Conservation (phyloP, 495 filamentous ascomycete species). For the Penicillium simplicissimum region DNA sequence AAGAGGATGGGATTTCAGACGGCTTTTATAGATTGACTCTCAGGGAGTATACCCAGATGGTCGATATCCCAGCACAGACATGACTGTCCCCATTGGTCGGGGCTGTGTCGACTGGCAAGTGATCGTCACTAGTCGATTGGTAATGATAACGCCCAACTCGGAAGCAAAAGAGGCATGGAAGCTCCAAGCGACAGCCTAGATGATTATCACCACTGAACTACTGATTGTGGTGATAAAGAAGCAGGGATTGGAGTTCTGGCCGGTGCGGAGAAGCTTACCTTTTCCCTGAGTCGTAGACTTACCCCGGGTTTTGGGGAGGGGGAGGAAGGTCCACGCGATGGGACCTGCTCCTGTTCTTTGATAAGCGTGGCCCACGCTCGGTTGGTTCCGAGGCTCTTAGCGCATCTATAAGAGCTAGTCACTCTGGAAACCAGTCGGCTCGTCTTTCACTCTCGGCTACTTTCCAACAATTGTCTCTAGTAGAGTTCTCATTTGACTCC, state of each 20-base stretch:
- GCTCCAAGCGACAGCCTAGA: slow-evolving; percentile 21
- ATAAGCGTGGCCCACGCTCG: slow-evolving; percentile 1
- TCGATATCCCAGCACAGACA: not conserved
- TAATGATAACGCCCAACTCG: slow-evolving; percentile 2
- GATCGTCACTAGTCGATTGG: not conserved
- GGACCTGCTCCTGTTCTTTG: not conserved
- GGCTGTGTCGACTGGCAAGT: slow-evolving; percentile 7
- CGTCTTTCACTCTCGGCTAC: not conserved
- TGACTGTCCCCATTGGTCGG: slow-evolving; percentile 15
- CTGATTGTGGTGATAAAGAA: not conserved
- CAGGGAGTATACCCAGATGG: not conserved
- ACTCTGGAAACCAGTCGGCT: not conserved
- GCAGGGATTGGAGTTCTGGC: slow-evolving; percentile 1
- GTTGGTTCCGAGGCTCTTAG: not conserved
- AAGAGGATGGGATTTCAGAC: not conserved
- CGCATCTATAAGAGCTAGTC: not conserved
- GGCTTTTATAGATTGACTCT: not conserved
- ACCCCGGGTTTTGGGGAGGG: slow-evolving; percentile 15
- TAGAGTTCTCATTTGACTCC: not conserved
- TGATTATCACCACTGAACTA: not conserved
- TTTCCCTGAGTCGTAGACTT: not conserved
- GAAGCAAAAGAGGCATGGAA: slow-evolving; percentile 16
- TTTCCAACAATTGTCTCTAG: no score
- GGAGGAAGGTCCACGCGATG: slow-evolving; percentile 34
- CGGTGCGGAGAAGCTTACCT: slow-evolving; percentile 20